Base-by-base conservation (phyloP, 108 stramenopile genomes). In the Cylindrotheca fusiformis region DNA sequence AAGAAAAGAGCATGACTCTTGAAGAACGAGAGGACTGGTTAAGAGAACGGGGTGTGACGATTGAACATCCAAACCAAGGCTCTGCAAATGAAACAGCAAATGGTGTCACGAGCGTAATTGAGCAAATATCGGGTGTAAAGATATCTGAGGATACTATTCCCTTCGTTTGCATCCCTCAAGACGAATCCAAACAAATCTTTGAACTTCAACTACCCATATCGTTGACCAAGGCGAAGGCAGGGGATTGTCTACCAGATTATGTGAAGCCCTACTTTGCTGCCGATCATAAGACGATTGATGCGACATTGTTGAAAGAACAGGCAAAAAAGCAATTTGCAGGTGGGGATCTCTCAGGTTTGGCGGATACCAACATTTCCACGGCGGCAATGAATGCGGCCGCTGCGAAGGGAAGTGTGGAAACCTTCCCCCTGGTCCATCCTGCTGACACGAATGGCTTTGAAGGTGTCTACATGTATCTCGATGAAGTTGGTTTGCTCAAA, bases 401-500 rank as follows among this genome's bases (percentile, higher is more conserved):
- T 2, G 59, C 74, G 14, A 32, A 76, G 25, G 91, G 84, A 21
- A 76, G 63, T 12, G 88, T 90, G 3, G 91, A 91, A 49, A 88
- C 83, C 5, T 93, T 93, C 65, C 75, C 84, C 18, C 47, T 93
- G 8, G 88, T 90, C 8, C 80, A 83, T 56, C 81, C 91, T 0
- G 78, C 83, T 0, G 60, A 72, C 4, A 75, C 86, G 36, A 93
- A 93, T 52, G 52, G 68, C 0, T 80, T 69, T 64, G 58, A 65
- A 22, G 82, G 80, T 2, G 85, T 90, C 14, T 76, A 86, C 49
- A 77, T 93, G 14, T 93, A 93, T 55, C 55, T 93, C 20, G 91
- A 93, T 64, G 91, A 93, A 60, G 85, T 90, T 4, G 91, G 91
- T 2, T 72, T 93, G 78, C 48, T 93, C 49, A 93, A 93, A 48